Percentiles rank a stretch among this genome's conserved stretches.
Conservation (phyloP, 179 eudicot species). For the Gypsophila paniculata region DNA sequence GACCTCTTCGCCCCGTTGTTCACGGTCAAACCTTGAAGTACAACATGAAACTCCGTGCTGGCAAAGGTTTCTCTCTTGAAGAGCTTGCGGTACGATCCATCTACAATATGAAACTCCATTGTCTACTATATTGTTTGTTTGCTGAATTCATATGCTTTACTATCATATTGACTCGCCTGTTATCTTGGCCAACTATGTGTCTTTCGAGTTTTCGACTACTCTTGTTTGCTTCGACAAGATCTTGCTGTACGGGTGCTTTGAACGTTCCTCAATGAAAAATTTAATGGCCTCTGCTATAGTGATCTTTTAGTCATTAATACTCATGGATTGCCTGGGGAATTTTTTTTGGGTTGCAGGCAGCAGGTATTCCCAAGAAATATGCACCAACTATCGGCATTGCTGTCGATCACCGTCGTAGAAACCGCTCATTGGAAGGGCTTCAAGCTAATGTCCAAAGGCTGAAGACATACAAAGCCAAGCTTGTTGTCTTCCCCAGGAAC, state of each 20-base stretch:
- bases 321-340: too few species aligned
- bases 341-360: conserved; percentile 45
- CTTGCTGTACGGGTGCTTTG: too few species aligned
- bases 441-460: conserved; percentile 77
- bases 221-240: too few species aligned
- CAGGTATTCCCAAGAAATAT: conserved; percentile 72
- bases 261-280: too few species aligned
- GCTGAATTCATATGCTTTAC: too few species aligned
- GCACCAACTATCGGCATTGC: conserved; percentile 90
- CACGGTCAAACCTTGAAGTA: conserved; percentile 82
- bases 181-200: too few species aligned
- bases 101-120: too few species aligned
- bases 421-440: conserved; percentile 73
- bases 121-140: too few species aligned
- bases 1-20: conserved; percentile 80
- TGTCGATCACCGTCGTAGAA: conserved; percentile 75
- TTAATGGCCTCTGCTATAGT: too few species aligned
- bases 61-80: conserved; percentile 83
- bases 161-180: too few species aligned
- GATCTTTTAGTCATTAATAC: too few species aligned
- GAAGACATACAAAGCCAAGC: conserved; percentile 81
- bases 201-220: too few species aligned
- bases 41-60: conserved; percentile 88
- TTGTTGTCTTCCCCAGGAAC: conserved; percentile 83
- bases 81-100: conserved; percentile 90